Evolutionary conservation across 2,329 filamentous ascomycete genomes (phyloP), one percentile per base, ranked within the genome.

Genomic region (Colletotrichum tropicale): DNA sequence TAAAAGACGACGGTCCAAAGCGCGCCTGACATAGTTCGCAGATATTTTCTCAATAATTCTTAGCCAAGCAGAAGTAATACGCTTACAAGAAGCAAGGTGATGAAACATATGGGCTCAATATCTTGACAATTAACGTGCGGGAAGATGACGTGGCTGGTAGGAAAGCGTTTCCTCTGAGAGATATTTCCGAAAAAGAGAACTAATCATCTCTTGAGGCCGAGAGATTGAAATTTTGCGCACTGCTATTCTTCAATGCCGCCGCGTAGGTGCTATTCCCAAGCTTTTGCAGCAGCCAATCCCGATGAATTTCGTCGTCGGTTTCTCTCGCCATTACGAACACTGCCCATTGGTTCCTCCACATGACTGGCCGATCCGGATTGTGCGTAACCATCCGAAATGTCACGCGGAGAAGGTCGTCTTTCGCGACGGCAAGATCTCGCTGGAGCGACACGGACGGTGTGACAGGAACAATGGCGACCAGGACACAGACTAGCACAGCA

Each of bases 161-260:
- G 9, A 43, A n/a, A 43, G 38, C 9, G 18, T n/a, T 9, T 43
- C 38, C 38, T n/a, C 1, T 43, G 38, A 43, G 38, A 8, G 2
- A n/a, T 10, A 43, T n/a, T 43, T 43, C 18, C 38, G 8, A 43
- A 43, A 3, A 9, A 43, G 18, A 43, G 38, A 3, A 43, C 38
- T 43, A n/a, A 43, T n/a, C 38, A 43, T 18, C 8, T 6, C 38
- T 43, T n/a, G 38, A n/a, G 38, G 9, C 38, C 18, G 38, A n/a
- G 9, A 10, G 9, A 0, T n/a, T 43, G 38, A 43, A 43, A 48
- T 48, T 7, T 7, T 48, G 43, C 43, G 18, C 43, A 12, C n/a
- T n/a, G 43, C 43, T 48, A 6, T 21, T n/a, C 10, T 48, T 85
- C 89, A 0, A 48, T 7, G 6, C 43, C 43, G 43, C 43, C 18